A percentile compares a stretch with the other conserved stretches of the same genome.
These are phyloP conservation scores for Claviceps maximensis DNA, from an alignment of 2,329 filamentous ascomycete genomes.

Conservation along the genomic window DNA sequence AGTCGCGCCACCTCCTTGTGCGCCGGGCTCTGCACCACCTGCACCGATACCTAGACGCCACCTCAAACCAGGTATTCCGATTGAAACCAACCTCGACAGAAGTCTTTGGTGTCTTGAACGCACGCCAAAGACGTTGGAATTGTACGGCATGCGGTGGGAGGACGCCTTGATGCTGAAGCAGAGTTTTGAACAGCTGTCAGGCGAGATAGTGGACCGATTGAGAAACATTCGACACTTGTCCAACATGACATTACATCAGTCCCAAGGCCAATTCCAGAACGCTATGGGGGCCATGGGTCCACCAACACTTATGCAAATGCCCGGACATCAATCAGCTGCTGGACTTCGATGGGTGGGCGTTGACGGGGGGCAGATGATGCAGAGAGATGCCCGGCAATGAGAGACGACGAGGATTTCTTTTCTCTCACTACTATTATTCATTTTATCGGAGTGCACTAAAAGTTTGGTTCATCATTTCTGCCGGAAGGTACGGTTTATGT, in stretches of 20 bases:
- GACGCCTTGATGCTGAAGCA: conserved; percentile 39
- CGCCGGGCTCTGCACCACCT: conserved; percentile 33
- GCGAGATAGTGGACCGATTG: conserved; percentile 30
- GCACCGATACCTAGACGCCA: conserved; percentile 39
- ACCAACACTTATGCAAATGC: conserved; percentile 4
- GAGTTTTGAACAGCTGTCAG: conserved; percentile 38
- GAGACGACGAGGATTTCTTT: neutral
- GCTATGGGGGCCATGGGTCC: conserved; percentile 7
- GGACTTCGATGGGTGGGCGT: conserved; percentile 31
- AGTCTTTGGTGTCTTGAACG: conserved; percentile 42
- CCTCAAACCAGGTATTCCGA: conserved; percentile 19
- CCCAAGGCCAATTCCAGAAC: conserved; percentile 22
- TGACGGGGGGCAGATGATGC: conserved; percentile 30
- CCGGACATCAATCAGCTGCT: conserved; percentile 15
- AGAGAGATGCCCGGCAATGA: conserved; percentile 12
- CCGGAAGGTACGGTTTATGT: neutral
- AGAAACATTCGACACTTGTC: conserved; percentile 24
- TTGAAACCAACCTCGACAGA: conserved; percentile 38
- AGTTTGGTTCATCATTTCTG: no score
- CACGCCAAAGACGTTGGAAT: conserved; percentile 38
- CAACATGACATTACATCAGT: conserved; percentile 18
- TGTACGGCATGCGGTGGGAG: conserved; percentile 48
- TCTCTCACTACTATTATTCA: neutral
- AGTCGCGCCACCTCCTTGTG: conserved; percentile 30
- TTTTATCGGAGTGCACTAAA: no score